A percentile compares a stretch with the other conserved stretches of the same genome.
These are phyloP conservation scores for Mycena maculata DNA, from an alignment of 768 basidiomycete species.

Conservation along the genomic window DNA sequence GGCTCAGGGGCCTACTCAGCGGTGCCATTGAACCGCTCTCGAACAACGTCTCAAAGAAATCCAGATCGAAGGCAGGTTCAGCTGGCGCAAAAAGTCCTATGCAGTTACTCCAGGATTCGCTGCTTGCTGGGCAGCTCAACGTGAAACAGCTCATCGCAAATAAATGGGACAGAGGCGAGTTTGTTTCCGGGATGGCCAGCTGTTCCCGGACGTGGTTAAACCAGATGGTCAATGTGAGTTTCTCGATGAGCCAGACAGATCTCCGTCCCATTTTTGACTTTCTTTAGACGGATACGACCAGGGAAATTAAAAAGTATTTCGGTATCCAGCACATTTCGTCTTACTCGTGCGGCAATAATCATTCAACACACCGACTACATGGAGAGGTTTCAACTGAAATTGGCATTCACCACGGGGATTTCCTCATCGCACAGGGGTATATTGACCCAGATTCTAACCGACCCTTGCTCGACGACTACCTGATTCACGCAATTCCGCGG, in stretches of 20 bases:
- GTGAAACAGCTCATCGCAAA: background rate
- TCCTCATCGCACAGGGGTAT: background rate
- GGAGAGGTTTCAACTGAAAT: background rate
- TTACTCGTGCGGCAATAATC: background rate
- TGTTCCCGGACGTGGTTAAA: constrained; percentile 15
- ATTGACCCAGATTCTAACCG: background rate
- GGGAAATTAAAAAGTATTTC: background rate
- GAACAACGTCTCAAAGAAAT: no score
- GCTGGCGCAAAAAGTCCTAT: background rate
- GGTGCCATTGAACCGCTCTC: background rate
- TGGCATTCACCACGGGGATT: background rate
- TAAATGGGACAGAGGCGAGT: background rate
- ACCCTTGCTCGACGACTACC: background rate
- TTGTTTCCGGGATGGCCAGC: background rate
- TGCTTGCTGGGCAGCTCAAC: constrained; percentile 5
- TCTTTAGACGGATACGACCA: constrained; percentile 1
- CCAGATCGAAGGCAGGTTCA: no score
- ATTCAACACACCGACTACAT: background rate
- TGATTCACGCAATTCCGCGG: constrained; percentile 2
- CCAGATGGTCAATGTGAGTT: background rate
- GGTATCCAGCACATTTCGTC: background rate
- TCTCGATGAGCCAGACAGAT: no score
- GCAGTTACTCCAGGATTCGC: background rate
- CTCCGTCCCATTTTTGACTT: no score
- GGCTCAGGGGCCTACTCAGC: constrained; percentile 3